Evolutionary conservation across 148 eudicot genomes (phyloP), one percentile per base, ranked within the genome.

Genomic region (Rhododendron ovatum): DNA sequence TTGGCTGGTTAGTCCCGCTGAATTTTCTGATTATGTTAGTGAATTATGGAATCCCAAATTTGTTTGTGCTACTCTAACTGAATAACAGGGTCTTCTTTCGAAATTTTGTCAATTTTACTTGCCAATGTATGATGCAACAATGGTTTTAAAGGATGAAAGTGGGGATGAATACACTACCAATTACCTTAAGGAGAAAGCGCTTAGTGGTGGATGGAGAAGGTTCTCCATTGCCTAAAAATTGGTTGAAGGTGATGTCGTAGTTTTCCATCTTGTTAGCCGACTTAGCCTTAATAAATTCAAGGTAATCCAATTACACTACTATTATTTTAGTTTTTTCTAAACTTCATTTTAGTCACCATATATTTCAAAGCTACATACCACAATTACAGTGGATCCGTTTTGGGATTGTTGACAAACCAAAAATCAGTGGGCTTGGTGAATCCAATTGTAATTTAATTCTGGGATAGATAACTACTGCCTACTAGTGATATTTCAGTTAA

Each of bases 121-220:
- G 82, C 87, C 85, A 48, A 63, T 33, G 85, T 20, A 17, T 7
- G 86, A 84, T 28, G 14, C 30, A 26, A 3, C 12, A 2, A 67
- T 88, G 17, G 39, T 87, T 61, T 63, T 88, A 61, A 86, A 78
- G 76, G 90, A 71, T 80, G 88, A 88, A 80, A 79, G 11, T 45
- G 88, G 84, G 10, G 17, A 86, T 48, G 69, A 79, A 71, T 84
- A 79, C 11, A n/a, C 43, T n/a, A 37, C 75, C 17, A 86, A 83
- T 1, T 86, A 17, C 63, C 63, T 3, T 53, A 14, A 45, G 9
- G 47, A 45, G 47, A 45, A 45, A 45, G 9, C 47, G 0, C 87
- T 88, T 47, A 85, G 89, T 85, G 88, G 65, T 39, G 88, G 88
- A 41, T 88, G 90, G 90, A 79, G 67, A 82, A 37, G 78, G 33